phyloP scores from a whole-genome alignment of 2,329 filamentous ascomycete genomes.

The Aspergillus sp. region DNA sequence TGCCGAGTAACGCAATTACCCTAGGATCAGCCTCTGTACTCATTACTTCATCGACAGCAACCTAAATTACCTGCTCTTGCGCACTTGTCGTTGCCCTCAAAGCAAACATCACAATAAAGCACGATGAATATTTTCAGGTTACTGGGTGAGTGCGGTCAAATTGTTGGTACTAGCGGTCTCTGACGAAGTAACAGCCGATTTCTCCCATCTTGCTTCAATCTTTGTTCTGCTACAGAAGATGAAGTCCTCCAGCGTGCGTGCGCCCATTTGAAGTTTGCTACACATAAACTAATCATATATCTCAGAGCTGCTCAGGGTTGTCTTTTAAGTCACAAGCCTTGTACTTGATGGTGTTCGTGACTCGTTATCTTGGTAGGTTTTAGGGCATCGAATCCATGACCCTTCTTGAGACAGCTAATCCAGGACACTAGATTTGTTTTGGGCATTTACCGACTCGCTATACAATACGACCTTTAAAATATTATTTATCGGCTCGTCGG shows the following conservation, averaged over 20 bases:
- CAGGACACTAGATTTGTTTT: slow-evolving; percentile 71
- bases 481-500: slow-evolving; percentile 84
- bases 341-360: slow-evolving; percentile 91
- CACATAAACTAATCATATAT: slow-evolving; percentile 8
- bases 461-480: slow-evolving; percentile 98
- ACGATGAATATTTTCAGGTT: slow-evolving; percentile 71
- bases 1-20: background rate
- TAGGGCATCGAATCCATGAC: slow-evolving; percentile 7
- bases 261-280: background rate
- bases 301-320: slow-evolving; percentile 89
- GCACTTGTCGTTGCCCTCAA: background rate
- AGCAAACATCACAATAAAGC: slow-evolving; percentile 8
- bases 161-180: background rate
- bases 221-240: slow-evolving; percentile 97
- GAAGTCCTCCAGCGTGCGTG: slow-evolving; percentile 79
- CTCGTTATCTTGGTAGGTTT: slow-evolving; percentile 76
- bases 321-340: slow-evolving; percentile 98
- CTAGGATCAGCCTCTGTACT: background rate
- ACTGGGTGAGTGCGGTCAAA: slow-evolving; percentile 50
- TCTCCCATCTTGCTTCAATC: slow-evolving; percentile 93
- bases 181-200: slow-evolving; percentile 65
- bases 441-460: slow-evolving; percentile 72
- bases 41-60: background rate
- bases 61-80: background rate
- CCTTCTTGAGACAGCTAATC: background rate